A percentile compares a stretch with the other conserved stretches of the same genome.
Conservation (phyloP, 2,329 filamentous ascomycete genomes). For the Aspergillus novofumigatus region DNA sequence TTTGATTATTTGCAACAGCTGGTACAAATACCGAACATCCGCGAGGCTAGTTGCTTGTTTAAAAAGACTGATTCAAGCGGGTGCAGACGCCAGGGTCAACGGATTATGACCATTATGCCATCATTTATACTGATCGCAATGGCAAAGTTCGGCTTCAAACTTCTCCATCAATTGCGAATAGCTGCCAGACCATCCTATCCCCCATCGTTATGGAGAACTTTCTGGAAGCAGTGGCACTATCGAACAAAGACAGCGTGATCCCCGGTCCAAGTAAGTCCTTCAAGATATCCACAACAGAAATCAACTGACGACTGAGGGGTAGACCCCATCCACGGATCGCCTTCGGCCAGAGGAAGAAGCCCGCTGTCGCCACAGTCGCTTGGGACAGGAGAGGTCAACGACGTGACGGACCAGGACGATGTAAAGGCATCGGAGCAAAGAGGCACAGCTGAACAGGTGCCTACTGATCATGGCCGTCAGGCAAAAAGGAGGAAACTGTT, state of each 20-base stretch:
- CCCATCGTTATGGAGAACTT: constrained; percentile 27
- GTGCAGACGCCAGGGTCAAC: constrained; percentile 17
- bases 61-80: constrained; percentile 7
- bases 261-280: constrained; percentile 17
- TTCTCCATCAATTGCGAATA: constrained; percentile 26
- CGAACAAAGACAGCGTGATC: constrained; percentile 16
- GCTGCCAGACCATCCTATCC: constrained; percentile 25
- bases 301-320: background rate
- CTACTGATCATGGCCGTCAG: constrained; percentile 4
- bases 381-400: background rate
- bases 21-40: background rate
- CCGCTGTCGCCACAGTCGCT: constrained; percentile 16
- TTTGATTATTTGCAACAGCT: background rate
- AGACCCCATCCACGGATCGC: constrained; percentile 3
- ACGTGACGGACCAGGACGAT: constrained; percentile 3
- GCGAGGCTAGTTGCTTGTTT: background rate
- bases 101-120: constrained; percentile 27
- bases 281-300: background rate
- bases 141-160: constrained; percentile 29
- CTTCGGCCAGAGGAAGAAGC: constrained; percentile 9
- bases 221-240: constrained; percentile 26
- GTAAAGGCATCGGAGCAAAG: background rate
- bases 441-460: constrained; percentile 4
- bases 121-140: constrained; percentile 29
- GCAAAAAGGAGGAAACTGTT: constrained; percentile 15